Evolutionary conservation across 345 rosid genomes (phyloP).

Genomic region (Citrus unshiu): DNA sequence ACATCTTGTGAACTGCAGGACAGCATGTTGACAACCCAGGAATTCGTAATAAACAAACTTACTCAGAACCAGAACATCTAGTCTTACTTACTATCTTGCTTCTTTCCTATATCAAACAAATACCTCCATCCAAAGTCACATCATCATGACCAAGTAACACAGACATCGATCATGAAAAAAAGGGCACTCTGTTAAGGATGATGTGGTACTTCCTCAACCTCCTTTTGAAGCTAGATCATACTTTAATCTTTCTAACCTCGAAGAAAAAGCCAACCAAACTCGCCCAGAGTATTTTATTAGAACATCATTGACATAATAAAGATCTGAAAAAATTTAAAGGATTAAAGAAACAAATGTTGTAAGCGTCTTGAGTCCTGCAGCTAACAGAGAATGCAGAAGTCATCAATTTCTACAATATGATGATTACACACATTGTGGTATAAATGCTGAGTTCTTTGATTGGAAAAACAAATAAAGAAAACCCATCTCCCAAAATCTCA

Average conservation of each 20-base stretch:
- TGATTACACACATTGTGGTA: background rate
- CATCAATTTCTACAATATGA: background rate
- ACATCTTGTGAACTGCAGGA: background rate
- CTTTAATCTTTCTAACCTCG: background rate
- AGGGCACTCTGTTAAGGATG: too few species aligned
- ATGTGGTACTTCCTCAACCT: too few species aligned
- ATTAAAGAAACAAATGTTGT: background rate
- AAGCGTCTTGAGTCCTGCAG: background rate
- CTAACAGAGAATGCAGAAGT: background rate
- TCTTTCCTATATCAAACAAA: background rate
- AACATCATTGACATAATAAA: background rate
- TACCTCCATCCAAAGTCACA: background rate
- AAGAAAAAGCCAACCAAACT: background rate
- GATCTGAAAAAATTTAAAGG: background rate
- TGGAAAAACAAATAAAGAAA: background rate
- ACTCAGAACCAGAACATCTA: background rate
- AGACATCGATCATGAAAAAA: background rate
- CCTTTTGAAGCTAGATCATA: background rate
- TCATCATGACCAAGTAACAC: background rate
- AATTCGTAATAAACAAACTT: background rate
- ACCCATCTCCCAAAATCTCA: conserved; percentile 6
- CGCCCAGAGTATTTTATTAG: background rate
- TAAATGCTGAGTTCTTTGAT: background rate
- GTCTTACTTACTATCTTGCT: background rate
- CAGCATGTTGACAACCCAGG: background rate